Conservation (phyloP, 768 basidiomycete genomes). For the Phaeolepiota aurea region DNA sequence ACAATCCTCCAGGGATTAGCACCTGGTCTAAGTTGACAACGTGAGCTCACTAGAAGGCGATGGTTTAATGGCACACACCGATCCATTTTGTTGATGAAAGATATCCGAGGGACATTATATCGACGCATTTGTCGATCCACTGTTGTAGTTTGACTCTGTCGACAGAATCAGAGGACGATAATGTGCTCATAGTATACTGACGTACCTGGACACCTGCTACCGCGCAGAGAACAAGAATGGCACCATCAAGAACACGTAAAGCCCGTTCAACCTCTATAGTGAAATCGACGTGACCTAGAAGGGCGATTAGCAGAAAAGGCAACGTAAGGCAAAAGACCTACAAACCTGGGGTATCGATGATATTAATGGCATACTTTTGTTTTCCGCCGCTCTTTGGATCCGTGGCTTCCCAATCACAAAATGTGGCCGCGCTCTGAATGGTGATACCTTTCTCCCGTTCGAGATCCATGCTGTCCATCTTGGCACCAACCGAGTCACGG, state of each 20-base stretch:
- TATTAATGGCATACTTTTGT: conserved; percentile 90
- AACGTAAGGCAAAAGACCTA: not conserved
- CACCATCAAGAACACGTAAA: conserved; percentile 91
- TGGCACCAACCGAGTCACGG: conserved; percentile 91
- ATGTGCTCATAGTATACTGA: not conserved
- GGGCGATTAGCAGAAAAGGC: not conserved
- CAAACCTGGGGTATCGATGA: conserved; percentile 94
- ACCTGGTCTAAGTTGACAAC: conserved; percentile 76
- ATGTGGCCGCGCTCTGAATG: conserved; percentile 97
- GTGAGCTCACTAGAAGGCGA: not conserved
- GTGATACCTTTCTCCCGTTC: conserved; percentile 99
- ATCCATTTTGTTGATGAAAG: conserved; percentile 99
- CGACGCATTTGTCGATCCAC: conserved; percentile 98
- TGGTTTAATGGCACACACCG: too few species aligned
- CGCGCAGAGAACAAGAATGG: conserved; percentile 92
- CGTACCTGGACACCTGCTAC: conserved; percentile 90
- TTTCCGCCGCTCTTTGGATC: conserved; percentile 50
- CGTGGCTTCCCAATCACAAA: conserved; percentile 88
- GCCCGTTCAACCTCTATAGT: conserved; percentile 99
- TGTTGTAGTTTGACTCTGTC: conserved; percentile 93
- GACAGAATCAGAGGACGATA: too few species aligned
- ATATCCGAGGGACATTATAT: conserved; percentile 91
- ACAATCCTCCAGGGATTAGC: conserved; percentile 97
- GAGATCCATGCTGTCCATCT: conserved; percentile 99
- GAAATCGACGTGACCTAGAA: conserved; percentile 92